Conservation (phyloP, 1,284 basidiomycete genomes). For the Ceratobasidium sp. region DNA sequence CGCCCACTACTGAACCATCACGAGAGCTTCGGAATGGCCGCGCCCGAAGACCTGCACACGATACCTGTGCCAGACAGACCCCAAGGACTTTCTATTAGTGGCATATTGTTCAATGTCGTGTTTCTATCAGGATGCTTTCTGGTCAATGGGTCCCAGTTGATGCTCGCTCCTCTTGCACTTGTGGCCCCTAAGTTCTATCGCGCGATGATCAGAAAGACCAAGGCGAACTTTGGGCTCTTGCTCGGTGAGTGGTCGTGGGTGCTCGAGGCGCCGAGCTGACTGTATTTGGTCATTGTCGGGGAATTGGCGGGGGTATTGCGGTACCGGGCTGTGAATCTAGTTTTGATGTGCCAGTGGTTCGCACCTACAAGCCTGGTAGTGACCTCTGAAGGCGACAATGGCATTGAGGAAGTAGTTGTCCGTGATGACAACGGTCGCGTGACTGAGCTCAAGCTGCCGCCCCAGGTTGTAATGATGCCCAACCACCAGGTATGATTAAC, state of each 20-base stretch:
- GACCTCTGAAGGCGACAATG: slow-evolving; percentile 67
- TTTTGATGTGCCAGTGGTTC: slow-evolving; percentile 80
- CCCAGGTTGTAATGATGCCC: slow-evolving; percentile 76
- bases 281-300: neutral
- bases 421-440: slow-evolving; percentile 64
- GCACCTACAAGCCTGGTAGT: slow-evolving; percentile 78
- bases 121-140: slow-evolving; percentile 74
- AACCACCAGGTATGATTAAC: slow-evolving; percentile 73
- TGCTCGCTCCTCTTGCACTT: slow-evolving; percentile 65
- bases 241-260: slow-evolving; percentile 60
- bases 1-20: neutral
- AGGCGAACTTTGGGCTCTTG: slow-evolving; percentile 79
- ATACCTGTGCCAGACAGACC: slow-evolving; percentile 32
- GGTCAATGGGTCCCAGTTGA: slow-evolving; percentile 71
- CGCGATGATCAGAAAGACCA: slow-evolving; percentile 75
- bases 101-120: slow-evolving; percentile 61
- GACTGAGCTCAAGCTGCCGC: slow-evolving; percentile 70
- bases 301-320: neutral
- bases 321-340: slow-evolving; percentile 48
- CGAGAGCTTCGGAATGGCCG: slow-evolving; percentile 7
- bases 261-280: neutral
- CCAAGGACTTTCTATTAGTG: slow-evolving; percentile 61
- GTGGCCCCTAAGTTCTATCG: slow-evolving; percentile 63
- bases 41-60: slow-evolving; percentile 28
- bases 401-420: slow-evolving; percentile 57